Evolutionary conservation across 2,329 filamentous ascomycete genomes (phyloP).

Genomic region (Colletotrichum kahawae): DNA sequence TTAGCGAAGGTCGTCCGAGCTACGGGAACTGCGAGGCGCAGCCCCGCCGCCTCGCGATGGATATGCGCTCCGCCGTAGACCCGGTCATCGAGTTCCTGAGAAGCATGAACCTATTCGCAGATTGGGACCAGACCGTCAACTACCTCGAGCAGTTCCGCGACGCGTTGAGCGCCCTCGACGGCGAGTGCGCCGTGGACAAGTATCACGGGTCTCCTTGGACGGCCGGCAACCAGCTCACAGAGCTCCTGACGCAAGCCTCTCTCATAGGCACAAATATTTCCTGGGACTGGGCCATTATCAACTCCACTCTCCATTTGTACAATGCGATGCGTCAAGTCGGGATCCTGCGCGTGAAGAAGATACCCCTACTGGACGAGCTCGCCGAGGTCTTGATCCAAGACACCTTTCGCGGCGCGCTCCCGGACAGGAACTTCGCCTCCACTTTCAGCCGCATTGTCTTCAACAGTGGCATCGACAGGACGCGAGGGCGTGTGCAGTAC

Average conservation of each 20-base stretch:
- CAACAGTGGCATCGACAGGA: background rate
- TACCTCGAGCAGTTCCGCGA: background rate
- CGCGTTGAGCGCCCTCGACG: too few species aligned
- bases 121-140: background rate
- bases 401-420: background rate
- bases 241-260: background rate
- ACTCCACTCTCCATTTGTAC: background rate
- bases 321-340: background rate
- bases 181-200: background rate
- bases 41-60: background rate
- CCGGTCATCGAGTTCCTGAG: background rate
- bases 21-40: too few species aligned
- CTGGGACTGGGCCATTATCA: background rate
- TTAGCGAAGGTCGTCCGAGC: background rate
- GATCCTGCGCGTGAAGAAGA: background rate
- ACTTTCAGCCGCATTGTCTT: background rate
- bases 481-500: background rate
- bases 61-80: background rate
- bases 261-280: background rate
- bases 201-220: background rate
- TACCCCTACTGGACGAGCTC: background rate
- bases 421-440: background rate
- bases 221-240: background rate
- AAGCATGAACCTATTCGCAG: background rate
- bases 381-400: background rate